Evolutionary conservation across 495 filamentous ascomycete species (phyloP), one percentile per base, ranked within the genome.

Genomic region (Daldinia bambusicola): DNA sequence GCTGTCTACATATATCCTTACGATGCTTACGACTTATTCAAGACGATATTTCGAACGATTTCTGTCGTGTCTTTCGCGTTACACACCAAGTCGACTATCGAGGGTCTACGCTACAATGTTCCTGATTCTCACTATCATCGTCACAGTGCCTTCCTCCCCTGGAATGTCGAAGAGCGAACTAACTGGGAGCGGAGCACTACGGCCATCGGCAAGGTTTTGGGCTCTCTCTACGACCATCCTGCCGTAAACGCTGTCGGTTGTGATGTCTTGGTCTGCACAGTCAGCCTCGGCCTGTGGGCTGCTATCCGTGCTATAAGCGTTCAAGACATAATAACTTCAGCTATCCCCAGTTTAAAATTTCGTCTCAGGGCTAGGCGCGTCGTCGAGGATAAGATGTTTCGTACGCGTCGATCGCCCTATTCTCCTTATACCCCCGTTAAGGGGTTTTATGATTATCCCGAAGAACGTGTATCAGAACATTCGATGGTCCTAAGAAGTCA

Each of bases 261-360:
- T 66, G 87, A 88, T 71, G 84, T 85, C 0, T 67, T 88, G 1
- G 75, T 88, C n/a, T 84, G 76, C 45, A 75, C 78, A 6, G 56
- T 87, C 3, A 86, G 84, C 69, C 75, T 89, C 2, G 82, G 85
- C 4, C 52, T 84, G 0, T 89, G 87, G 87, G 79, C 82, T 8
- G 84, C 83, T n/a, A 77, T 84, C 6, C 77, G 86, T 12, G 80
- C 82, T 10, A 74, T 82, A 7, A 81, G 86, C 67, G 72, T 79
- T 0, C 63, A 75, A 32, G 75, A 80, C 56, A 83, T 88, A 66
- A 68, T 81, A 0, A 53, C 61, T 31, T 76, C 69, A 0, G 56
- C 66, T 7, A 58, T 72, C 2, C 76, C 76, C 1, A 53, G 34
- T 6, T 73, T 67, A 55, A 64, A 63, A 76, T 52, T 51, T 30